phyloP scores from a whole-genome alignment of 2,329 filamentous ascomycete species.

The Colletotrichum sp. region DNA sequence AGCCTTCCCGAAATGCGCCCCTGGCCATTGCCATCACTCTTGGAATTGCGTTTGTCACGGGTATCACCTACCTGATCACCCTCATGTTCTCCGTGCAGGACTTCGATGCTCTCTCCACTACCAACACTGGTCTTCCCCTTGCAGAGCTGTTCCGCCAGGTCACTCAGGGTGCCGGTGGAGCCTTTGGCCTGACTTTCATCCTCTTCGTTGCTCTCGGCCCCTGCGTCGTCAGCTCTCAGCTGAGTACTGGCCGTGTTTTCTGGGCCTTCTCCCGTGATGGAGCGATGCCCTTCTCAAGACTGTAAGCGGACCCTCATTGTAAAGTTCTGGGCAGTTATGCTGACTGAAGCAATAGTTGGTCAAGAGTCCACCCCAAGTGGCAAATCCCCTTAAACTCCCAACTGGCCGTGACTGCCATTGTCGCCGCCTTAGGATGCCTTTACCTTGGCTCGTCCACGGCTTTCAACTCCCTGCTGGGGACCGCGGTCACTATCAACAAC shows the following conservation, averaged over 20 bases:
- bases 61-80: conserved; percentile 52
- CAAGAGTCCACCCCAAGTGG: conserved; percentile 37
- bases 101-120: conserved; percentile 45
- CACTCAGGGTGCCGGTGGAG: conserved; percentile 42
- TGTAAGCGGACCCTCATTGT: conserved; percentile 24
- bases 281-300: conserved; percentile 40
- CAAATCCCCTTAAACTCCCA: conserved; percentile 44
- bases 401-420: conserved; percentile 34
- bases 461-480: conserved; percentile 46
- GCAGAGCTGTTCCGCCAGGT: conserved; percentile 52
- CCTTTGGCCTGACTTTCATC: conserved; percentile 45
- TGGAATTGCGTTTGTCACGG: conserved; percentile 53
- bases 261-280: conserved; percentile 52
- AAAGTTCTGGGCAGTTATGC: conserved; percentile 19
- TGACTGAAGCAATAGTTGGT: conserved; percentile 30
- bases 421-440: conserved; percentile 44
- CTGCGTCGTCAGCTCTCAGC: conserved; percentile 40
- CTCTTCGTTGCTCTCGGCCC: conserved; percentile 48
- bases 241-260: conserved; percentile 35
- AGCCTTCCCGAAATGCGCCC: conserved; percentile 42
- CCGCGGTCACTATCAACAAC: conserved; percentile 47
- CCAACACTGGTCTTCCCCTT: conserved; percentile 47
- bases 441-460: conserved; percentile 49
- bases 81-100: conserved; percentile 59
- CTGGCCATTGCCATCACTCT: conserved; percentile 48